phyloP scores from a whole-genome alignment of 345 rosid species.

The Chamaenerion angustifolium region DNA sequence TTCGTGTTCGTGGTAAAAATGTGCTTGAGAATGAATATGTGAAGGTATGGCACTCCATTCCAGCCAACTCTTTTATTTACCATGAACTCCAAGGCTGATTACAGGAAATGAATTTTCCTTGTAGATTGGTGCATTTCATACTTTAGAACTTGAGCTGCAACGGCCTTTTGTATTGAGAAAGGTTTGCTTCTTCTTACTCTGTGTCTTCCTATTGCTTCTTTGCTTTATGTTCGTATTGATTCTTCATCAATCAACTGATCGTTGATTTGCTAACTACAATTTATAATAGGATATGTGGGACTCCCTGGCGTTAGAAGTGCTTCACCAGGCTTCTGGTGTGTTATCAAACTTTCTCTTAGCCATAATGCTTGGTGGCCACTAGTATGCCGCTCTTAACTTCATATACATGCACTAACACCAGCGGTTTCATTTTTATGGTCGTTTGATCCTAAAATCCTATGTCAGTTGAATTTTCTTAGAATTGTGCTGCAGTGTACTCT shows the following conservation, averaged over 20 bases:
- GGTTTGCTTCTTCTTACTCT: conserved; percentile 22
- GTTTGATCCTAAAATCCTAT: too few relatives aligned
- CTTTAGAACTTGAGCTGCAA: conserved; percentile 67
- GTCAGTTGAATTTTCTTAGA: too few relatives aligned
- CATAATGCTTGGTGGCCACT: too few relatives aligned
- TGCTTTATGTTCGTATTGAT: too few relatives aligned
- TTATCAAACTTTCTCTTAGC: background rate
- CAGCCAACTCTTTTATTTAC: background rate
- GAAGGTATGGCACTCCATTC: conserved; percentile 31
- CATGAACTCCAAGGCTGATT: background rate
- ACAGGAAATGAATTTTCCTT: conserved; percentile 7
- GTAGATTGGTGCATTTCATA: conserved; percentile 92
- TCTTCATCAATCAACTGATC: background rate
- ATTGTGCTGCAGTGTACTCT: too few relatives aligned
- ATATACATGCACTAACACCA: too few relatives aligned
- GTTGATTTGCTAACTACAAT: background rate
- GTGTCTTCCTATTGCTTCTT: background rate
- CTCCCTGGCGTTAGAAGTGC: conserved; percentile 66
- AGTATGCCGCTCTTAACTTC: too few relatives aligned
- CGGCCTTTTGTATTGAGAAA: conserved; percentile 83
- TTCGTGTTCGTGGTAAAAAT: conserved; percentile 89
- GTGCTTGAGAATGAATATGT: conserved; percentile 71
- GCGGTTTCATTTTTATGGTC: too few relatives aligned
- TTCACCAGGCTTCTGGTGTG: conserved; percentile 88
- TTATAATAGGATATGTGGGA: conserved; percentile 62